Evolutionary conservation across 768 basidiomycete species (phyloP), one percentile per base, ranked within the genome.

Genomic region (Lanmaoa pseudosensibilis): DNA sequence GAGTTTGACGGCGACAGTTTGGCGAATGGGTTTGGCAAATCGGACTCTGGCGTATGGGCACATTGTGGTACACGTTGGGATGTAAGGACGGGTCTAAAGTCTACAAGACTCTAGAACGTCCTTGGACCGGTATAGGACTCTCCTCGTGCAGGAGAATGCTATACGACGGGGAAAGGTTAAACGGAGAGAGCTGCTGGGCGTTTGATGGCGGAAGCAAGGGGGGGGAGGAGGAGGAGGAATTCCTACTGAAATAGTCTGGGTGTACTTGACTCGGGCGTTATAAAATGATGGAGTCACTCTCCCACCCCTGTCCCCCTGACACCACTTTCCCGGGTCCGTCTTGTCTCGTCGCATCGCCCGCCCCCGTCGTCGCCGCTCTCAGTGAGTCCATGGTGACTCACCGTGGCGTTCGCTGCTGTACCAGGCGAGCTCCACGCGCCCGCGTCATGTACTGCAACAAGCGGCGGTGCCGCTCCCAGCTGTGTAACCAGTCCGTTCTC

Each of bases 61-160:
- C 84, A 85, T 85, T 66, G 70, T 65, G 72, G 65, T 54, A 63
- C 59, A 55, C 54, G 65, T 44, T 54, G 56, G 54, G 50, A 37
- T 30, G 64, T 46, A 52, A 67, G 72, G 67, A 69, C 61, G 52
- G 34, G 59, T 46, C 75, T 65, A 70, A 71, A 73, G 71, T 66
- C 70, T 76, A 9, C 65, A 65, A 70, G 72, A 67, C 78, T 75
- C 73, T 78, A 77, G 80, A 58, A 62, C 65, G 78, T 69, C 77
- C 77, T 73, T 58, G 44, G 41, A 19, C 2, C 62, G 65, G 27
- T 65, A 59, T 58, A 63, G 59, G 13, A 55, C 40, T 55, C 65
- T 62, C 65, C 63, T 51, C 25, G 34, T 2, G 32, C 1, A 46
- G 64, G 66, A 67, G 61, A 64, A 62, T 47, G 56, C 61, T 73